phyloP scores from a whole-genome alignment of 2,329 filamentous ascomycete species.

The Aspergillus sp. region DNA sequence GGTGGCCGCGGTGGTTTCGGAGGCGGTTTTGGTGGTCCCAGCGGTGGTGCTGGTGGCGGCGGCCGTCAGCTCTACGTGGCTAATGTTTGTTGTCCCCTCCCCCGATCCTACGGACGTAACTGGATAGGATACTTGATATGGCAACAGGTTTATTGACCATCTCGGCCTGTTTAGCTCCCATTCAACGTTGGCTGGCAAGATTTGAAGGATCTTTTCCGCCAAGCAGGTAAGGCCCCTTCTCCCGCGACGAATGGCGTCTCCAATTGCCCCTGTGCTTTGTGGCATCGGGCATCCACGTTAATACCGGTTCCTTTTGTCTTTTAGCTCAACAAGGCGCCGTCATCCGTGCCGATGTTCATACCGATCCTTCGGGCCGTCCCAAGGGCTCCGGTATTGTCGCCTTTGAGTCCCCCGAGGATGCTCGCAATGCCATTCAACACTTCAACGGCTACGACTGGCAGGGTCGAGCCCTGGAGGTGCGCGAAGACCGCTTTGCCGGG shows the following conservation, averaged over 20 bases:
- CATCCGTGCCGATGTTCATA: slow-evolving; percentile 91
- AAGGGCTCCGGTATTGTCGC: slow-evolving; percentile 98
- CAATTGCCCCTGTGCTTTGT: slow-evolving; percentile 7
- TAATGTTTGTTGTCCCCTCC: slow-evolving; percentile 74
- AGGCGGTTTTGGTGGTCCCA: slow-evolving; percentile 52
- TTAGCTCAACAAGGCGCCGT: slow-evolving; percentile 66
- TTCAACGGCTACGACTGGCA: slow-evolving; percentile 99
- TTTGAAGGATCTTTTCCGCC: slow-evolving; percentile 96
- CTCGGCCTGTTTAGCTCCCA: slow-evolving; percentile 67
- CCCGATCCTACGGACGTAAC: slow-evolving; percentile 2
- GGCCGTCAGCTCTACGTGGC: slow-evolving; percentile 94
- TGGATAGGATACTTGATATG: slow-evolving; percentile 16
- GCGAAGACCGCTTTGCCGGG: slow-evolving; percentile 89
- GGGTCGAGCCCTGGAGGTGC: slow-evolving; percentile 86
- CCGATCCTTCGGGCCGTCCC: slow-evolving; percentile 84
- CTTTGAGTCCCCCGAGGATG: slow-evolving; percentile 92
- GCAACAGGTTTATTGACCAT: slow-evolving; percentile 35
- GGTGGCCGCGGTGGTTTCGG: slow-evolving; percentile 55
- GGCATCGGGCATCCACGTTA: slow-evolving; percentile 22
- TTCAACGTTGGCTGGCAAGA: slow-evolving; percentile 99
- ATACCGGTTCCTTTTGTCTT: slow-evolving; percentile 20
- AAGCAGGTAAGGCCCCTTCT: slow-evolving; percentile 72
- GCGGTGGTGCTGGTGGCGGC: slow-evolving; percentile 46
- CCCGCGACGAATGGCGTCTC: slow-evolving; percentile 8
- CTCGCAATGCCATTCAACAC: slow-evolving; percentile 90